Evolutionary conservation across 2,329 filamentous ascomycete genomes (phyloP).

Genomic region (Fusarium oxysporum): DNA sequence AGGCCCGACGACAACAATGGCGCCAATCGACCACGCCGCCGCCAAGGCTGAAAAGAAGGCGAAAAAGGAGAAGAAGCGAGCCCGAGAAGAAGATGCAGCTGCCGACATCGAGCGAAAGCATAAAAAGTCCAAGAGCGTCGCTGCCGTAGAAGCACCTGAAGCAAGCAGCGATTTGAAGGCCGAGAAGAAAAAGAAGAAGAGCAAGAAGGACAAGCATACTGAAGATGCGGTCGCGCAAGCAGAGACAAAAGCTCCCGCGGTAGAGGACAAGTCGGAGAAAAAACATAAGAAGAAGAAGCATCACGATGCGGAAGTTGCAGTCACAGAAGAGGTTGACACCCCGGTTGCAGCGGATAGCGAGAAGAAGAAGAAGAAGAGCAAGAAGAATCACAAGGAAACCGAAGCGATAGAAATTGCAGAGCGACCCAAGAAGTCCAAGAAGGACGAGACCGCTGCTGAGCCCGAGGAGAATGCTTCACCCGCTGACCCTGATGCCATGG

Average conservation of each 20-base stretch:
- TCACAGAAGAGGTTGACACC: slow-evolving; percentile 15
- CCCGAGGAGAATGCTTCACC: slow-evolving; percentile 25
- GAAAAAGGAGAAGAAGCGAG: slow-evolving; percentile 60
- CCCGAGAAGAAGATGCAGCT: slow-evolving; percentile 56
- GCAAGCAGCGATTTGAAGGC: slow-evolving; percentile 48
- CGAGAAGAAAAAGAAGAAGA: slow-evolving; percentile 48
- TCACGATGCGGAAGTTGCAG: slow-evolving; percentile 34
- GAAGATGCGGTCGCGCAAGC: slow-evolving; percentile 16
- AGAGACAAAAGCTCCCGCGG: slow-evolving; percentile 14
- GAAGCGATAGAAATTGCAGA: slow-evolving; percentile 37
- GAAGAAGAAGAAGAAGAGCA: slow-evolving; percentile 50
- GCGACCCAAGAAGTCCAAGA: slow-evolving; percentile 49
- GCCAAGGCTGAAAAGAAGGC: slow-evolving; percentile 55
- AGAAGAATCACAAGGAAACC: slow-evolving; percentile 40
- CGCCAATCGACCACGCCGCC: slow-evolving; percentile 48
- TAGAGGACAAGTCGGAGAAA: slow-evolving; percentile 41
- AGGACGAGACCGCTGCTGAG: slow-evolving; percentile 24
- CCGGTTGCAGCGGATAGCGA: slow-evolving; percentile 28
- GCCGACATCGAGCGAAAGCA: slow-evolving; percentile 59
- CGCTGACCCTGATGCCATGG: slow-evolving; percentile 53
- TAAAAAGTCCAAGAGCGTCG: slow-evolving; percentile 63
- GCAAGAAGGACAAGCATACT: slow-evolving; percentile 45
- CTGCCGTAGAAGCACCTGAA: slow-evolving; percentile 38
- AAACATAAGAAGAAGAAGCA: slow-evolving; percentile 51
- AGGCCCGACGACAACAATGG: slow-evolving; percentile 45